A percentile compares a stretch with the other conserved stretches of the same genome.
Evolutionary conservation across 768 basidiomycete genomes (phyloP).

Genomic region (Boletus barrowsii): DNA sequence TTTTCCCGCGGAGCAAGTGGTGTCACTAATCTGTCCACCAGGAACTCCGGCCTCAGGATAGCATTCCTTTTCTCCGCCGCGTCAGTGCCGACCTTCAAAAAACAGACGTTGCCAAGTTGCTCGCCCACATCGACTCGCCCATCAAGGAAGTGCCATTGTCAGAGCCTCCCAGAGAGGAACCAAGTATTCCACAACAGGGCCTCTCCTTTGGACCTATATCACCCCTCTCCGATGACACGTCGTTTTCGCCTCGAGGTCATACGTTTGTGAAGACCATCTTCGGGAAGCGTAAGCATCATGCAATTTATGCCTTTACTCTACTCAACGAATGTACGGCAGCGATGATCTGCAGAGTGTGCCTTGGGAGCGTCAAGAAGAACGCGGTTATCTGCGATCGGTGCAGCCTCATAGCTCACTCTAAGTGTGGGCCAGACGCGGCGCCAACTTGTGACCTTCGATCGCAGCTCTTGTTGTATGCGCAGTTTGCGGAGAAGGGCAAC

Average conservation of each 20-base stretch:
- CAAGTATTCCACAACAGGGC: conserved; percentile 36
- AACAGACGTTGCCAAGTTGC: conserved; percentile 57
- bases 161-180: conserved; percentile 43
- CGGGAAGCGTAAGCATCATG: conserved; percentile 69
- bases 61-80: conserved; percentile 90
- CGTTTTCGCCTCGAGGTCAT: conserved; percentile 66
- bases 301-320: background rate
- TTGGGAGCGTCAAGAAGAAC: conserved; percentile 73
- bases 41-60: conserved; percentile 89
- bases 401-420: conserved; percentile 82
- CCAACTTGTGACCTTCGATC: conserved; percentile 81
- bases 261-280: conserved; percentile 91
- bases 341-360: conserved; percentile 83
- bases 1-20: background rate
- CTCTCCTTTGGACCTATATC: conserved; percentile 36
- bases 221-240: conserved; percentile 30
- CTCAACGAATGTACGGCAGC: conserved; percentile 44
- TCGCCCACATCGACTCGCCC: conserved; percentile 37
- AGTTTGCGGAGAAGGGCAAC: conserved; percentile 70
- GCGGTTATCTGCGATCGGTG: conserved; percentile 88
- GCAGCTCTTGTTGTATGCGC: conserved; percentile 73
- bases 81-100: conserved; percentile 85
- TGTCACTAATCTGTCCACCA: conserved; percentile 23
- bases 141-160: conserved; percentile 39
- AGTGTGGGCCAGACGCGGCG: conserved; percentile 69